phyloP scores from a whole-genome alignment of 768 basidiomycete species.

The Aureoboletus auriporus region DNA sequence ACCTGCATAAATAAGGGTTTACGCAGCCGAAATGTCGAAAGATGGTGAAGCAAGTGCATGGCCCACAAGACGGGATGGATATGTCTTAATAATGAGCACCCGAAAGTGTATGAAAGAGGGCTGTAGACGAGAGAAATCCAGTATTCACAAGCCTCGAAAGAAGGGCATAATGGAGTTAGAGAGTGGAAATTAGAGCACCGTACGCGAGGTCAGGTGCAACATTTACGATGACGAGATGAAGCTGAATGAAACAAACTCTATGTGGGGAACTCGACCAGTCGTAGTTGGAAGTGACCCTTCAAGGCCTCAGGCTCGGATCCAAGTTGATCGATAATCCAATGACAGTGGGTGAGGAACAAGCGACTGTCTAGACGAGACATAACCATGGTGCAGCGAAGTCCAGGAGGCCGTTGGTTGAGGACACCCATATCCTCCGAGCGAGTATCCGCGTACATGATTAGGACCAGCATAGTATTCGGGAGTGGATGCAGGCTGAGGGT shows the following conservation, averaged over 20 bases:
- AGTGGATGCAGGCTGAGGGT: constrained; percentile 55
- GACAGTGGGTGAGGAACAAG: constrained; percentile 41
- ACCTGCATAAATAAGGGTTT: constrained; percentile 29
- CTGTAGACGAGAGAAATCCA: constrained; percentile 26
- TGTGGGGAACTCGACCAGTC: constrained; percentile 10
- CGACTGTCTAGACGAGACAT: constrained; percentile 38
- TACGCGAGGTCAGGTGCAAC: constrained; percentile 29
- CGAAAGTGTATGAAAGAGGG: constrained; percentile 21
- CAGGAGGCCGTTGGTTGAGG: constrained; percentile 40
- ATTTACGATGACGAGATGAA: constrained; percentile 25
- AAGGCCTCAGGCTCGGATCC: constrained; percentile 39
- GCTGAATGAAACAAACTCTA: constrained; percentile 27
- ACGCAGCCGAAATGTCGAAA: constrained; percentile 28
- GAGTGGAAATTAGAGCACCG: constrained; percentile 38
- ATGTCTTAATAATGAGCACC: constrained; percentile 45
- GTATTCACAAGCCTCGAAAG: constrained; percentile 35
- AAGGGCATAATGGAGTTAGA: constrained; percentile 34
- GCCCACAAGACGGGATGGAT: constrained; percentile 60
- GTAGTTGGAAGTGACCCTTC: constrained; percentile 20
- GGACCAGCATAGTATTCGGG: constrained; percentile 44
- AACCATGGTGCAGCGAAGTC: constrained; percentile 39
- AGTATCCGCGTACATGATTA: constrained; percentile 55
- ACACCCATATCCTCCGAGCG: constrained; percentile 49
- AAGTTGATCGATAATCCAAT: constrained; percentile 45
- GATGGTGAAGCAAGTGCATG: constrained; percentile 29